Conservation (phyloP, 1,139 yeast genomes). For the Geotrichum reessii region DNA sequence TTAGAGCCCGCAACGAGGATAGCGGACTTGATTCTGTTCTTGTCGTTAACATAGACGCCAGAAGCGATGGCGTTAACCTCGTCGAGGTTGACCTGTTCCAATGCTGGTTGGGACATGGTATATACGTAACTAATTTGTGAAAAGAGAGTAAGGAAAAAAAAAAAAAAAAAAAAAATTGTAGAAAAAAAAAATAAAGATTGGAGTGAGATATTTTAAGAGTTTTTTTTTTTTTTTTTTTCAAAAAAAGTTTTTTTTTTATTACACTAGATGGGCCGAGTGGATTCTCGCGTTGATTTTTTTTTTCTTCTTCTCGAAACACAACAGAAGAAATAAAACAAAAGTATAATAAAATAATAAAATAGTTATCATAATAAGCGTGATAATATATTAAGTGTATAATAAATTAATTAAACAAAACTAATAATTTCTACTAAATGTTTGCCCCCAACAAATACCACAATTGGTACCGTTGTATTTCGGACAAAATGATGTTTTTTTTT, state of each 20-base stretch:
- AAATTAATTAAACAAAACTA: too few species aligned
- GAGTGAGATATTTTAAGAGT: not conserved
- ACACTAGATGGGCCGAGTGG: too few species aligned
- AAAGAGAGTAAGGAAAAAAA: not conserved
- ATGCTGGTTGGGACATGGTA: not conserved
- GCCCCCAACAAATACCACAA: too few species aligned
- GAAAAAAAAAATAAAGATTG: not conserved
- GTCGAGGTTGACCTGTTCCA: slow-evolving; percentile 13
- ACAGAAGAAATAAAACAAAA: too few species aligned
- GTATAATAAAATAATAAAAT: too few species aligned
- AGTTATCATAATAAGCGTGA: too few species aligned
- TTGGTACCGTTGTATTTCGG: too few species aligned
- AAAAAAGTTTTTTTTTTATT: not conserved
- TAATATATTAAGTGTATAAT: too few species aligned
- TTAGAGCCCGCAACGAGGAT: slow-evolving; percentile 44
- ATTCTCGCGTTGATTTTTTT: too few species aligned
- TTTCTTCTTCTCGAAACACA: too few species aligned
- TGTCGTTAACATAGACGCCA: slow-evolving; percentile 71
- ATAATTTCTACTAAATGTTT: too few species aligned
- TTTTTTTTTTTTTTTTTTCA: not conserved
- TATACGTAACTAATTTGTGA: not conserved
- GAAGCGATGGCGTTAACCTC: slow-evolving; percentile 77
- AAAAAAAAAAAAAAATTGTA: not conserved
- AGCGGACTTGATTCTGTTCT: slow-evolving; percentile 48
- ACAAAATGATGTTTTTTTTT: too few species aligned